phyloP scores from a whole-genome alignment of 768 basidiomycete genomes.

The Mrakia blollopis region DNA sequence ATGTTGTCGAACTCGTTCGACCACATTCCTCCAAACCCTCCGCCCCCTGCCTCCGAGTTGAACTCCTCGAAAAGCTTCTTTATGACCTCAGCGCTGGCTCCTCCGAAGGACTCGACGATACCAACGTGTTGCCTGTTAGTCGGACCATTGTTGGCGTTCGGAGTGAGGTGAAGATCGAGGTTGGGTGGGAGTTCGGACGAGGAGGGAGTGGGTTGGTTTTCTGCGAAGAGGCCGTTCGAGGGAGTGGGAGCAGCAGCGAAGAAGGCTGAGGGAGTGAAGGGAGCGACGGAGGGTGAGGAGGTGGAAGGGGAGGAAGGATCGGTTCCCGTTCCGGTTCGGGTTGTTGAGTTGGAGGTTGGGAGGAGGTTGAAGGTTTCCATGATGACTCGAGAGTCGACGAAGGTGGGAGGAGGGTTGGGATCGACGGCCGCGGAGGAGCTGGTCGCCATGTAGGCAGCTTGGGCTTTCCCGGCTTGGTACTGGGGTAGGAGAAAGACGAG shows the following conservation, averaged over 20 bases:
- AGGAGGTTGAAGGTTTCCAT: conserved; percentile 15
- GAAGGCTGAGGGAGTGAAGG: conserved; percentile 7
- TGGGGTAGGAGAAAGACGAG: background rate
- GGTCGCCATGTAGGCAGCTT: background rate
- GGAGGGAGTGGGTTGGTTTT: background rate
- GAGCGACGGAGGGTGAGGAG: background rate
- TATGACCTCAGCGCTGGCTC: background rate
- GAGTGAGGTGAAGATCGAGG: background rate
- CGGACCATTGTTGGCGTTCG: background rate
- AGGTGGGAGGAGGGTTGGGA: background rate
- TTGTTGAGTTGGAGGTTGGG: background rate
- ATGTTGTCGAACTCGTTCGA: background rate
- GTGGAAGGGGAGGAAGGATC: background rate
- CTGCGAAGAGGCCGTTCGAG: background rate
- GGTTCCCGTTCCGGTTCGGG: background rate
- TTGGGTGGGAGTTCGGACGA: background rate
- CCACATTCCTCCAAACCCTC: conserved; percentile 10
- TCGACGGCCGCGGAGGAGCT: background rate
- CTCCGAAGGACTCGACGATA: background rate
- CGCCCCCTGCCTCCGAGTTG: conserved; percentile 6
- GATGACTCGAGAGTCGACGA: conserved; percentile 2
- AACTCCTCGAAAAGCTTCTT: background rate
- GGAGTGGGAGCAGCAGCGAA: background rate
- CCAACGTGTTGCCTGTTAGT: background rate
- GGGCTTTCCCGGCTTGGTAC: background rate